phyloP scores from a whole-genome alignment of 306 rosid species.

The Abrus pulchellus region DNA sequence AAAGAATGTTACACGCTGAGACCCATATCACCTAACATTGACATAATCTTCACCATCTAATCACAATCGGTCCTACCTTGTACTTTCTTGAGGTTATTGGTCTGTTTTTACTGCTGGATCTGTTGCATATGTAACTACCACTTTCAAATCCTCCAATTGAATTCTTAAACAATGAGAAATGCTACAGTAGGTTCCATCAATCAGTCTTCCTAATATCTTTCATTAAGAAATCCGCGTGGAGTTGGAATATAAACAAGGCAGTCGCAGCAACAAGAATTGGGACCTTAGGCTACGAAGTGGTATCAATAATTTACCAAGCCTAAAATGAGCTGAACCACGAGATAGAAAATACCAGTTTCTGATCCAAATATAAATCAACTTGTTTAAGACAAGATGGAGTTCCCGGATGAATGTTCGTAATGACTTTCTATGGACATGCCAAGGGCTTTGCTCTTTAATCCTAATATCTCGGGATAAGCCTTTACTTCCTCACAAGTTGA shows the following conservation, averaged over 20 bases:
- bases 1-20: constrained; percentile 1
- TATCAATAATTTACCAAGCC: constrained; percentile 15
- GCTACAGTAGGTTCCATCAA: not conserved
- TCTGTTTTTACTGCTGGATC: not conserved
- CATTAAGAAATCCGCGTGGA: constrained; percentile 4
- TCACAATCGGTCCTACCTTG: not conserved
- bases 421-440: constrained; percentile 32
- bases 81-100: constrained; percentile 19
- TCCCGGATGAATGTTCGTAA: constrained; percentile 11
- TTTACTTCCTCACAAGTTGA: not conserved
- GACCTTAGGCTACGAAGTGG: constrained; percentile 24
- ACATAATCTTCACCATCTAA: constrained; percentile 10
- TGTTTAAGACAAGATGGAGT: constrained; percentile 5
- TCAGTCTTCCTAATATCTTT: constrained; percentile 24
- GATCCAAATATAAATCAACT: constrained; percentile 29
- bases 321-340: constrained; percentile 26
- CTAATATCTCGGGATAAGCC: constrained; percentile 18
- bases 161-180: constrained; percentile 17
- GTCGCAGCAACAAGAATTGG: not conserved
- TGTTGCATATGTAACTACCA: constrained; percentile 13
- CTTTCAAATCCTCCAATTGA: constrained; percentile 44
- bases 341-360: constrained; percentile 21
- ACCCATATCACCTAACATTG: not conserved
- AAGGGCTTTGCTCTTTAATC: constrained; percentile 22
- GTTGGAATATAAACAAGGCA: not conserved